phyloP scores from a whole-genome alignment of 2,329 filamentous ascomycete genomes.

The Dryadomyces sulphureus region DNA sequence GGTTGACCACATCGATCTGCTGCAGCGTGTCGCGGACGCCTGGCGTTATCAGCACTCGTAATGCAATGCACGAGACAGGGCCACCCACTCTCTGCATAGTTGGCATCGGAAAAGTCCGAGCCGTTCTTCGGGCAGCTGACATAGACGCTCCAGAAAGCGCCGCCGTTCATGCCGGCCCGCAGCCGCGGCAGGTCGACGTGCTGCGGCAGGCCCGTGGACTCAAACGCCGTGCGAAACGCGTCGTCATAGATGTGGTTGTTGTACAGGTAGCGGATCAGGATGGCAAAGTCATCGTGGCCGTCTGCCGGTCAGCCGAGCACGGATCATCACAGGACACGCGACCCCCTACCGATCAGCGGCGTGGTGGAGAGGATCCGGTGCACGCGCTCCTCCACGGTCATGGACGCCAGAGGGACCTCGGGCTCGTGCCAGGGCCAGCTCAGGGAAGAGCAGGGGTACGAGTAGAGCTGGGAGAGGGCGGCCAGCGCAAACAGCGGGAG shows the following conservation, averaged over 20 bases:
- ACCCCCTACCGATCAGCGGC: slow-evolving; percentile 10
- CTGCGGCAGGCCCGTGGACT: slow-evolving; percentile 47
- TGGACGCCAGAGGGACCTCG: too few relatives aligned
- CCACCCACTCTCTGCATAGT: slow-evolving; percentile 49
- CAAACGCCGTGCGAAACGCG: slow-evolving; percentile 62
- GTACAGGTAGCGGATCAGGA: slow-evolving; percentile 50
- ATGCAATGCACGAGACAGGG: too few relatives aligned
- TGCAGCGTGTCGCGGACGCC: slow-evolving; percentile 37
- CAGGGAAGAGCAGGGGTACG: too few relatives aligned
- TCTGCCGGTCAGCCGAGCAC: slow-evolving; percentile 33
- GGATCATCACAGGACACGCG: not conserved
- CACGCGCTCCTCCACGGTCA: slow-evolving; percentile 12
- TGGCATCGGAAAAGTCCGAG: slow-evolving; percentile 57
- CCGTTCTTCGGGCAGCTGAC: slow-evolving; percentile 60
- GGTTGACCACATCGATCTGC: slow-evolving; percentile 59
- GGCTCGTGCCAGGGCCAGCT: too few relatives aligned
- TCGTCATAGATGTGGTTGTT: slow-evolving; percentile 64
- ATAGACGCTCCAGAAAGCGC: slow-evolving; percentile 88
- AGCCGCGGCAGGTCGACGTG: slow-evolving; percentile 75
- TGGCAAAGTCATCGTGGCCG: slow-evolving; percentile 79
- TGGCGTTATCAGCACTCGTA: too few relatives aligned
- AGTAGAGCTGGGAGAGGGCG: too few relatives aligned
- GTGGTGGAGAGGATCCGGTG: slow-evolving; percentile 11
- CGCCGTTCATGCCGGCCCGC: slow-evolving; percentile 55
- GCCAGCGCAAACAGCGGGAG: not conserved